phyloP scores from a whole-genome alignment of 345 rosid genomes.

The Salix koriyanagi region DNA sequence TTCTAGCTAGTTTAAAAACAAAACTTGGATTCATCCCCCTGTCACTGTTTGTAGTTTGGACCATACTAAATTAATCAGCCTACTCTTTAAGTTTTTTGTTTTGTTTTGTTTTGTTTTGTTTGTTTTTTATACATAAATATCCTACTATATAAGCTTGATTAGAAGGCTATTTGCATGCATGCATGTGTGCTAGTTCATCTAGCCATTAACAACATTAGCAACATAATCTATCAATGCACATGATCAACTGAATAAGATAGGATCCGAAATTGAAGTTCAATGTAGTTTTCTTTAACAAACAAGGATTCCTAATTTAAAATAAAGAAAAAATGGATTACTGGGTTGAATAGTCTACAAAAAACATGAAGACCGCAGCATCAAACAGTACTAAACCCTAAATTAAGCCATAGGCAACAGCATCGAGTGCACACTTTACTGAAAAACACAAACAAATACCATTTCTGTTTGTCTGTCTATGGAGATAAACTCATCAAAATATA shows the following conservation, averaged over 20 bases:
- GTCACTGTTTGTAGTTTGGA: slow-evolving; percentile 38
- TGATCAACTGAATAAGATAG: not conserved
- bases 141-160: not conserved
- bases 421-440: slow-evolving; percentile 41
- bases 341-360: not conserved
- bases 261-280: not conserved
- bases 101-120: not conserved
- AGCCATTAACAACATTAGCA: not conserved
- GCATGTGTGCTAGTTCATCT: too few species aligned
- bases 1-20: slow-evolving; percentile 18
- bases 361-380: slow-evolving; percentile 12
- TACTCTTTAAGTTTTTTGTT: not conserved
- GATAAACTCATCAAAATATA: slow-evolving; percentile 13
- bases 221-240: not conserved
- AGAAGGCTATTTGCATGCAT: not conserved
- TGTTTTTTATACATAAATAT: not conserved
- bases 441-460: slow-evolving; percentile 37
- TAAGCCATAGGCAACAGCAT: not conserved
- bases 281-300: not conserved
- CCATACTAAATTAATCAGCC: not conserved
- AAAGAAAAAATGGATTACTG: slow-evolving; percentile 30
- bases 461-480: slow-evolving; percentile 8
- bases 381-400: slow-evolving; percentile 3
- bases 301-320: not conserved
- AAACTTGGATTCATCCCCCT: slow-evolving; percentile 40